Base-by-base conservation (phyloP, 257 asterid genomes). In the Verbascum thapsus region DNA sequence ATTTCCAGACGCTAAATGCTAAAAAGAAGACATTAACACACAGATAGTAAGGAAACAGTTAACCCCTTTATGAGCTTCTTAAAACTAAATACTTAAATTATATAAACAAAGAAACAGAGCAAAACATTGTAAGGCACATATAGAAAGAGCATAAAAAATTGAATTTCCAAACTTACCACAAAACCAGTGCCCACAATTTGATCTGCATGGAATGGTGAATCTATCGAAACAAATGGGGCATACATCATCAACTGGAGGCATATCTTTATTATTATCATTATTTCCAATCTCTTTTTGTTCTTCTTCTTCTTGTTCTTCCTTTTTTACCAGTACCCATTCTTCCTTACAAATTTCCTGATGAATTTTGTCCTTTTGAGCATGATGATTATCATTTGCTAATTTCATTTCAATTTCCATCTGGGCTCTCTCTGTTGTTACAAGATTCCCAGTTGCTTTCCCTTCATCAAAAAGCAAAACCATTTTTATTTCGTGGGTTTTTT, bases 141-240 rank as follows among this genome's bases (percentile, higher is more conserved):
- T 26, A 53, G 6, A 13, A 32, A 53, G n/a, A 15, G 34, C 30
- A 45, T 35, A 5, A 13, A 40, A 37, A 9, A 18, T 54, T 54
- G 20, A 41, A 23, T 12, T 7, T 38, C 51, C 57, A 20, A 58
- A 64, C 64, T 56, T 74, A 48, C 90, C 89, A 56, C 89, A 85
- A 63, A 74, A 85, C 87, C 86, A 85, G 74, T 82, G 87, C 16
- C 84, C 94, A 38, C 94, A 82, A 63, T 75, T 80, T 1, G 94
- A 78, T 69, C 72, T 76, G 58, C 87, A 82, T 3, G 94, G 84
- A 22, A 78, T 32, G 23, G 62, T 35, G 77, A 85, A 85, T 10
- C 54, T 62, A 34, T 81, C 89, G 47, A 85, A 85, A 68, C 94
- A 85, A 60, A 85, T 82, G 10, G 94, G 84, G 74, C 94, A 82